These are phyloP conservation scores for Lachnellula cervina DNA, from an alignment of 2,329 filamentous ascomycete genomes.

Conservation along the genomic window DNA sequence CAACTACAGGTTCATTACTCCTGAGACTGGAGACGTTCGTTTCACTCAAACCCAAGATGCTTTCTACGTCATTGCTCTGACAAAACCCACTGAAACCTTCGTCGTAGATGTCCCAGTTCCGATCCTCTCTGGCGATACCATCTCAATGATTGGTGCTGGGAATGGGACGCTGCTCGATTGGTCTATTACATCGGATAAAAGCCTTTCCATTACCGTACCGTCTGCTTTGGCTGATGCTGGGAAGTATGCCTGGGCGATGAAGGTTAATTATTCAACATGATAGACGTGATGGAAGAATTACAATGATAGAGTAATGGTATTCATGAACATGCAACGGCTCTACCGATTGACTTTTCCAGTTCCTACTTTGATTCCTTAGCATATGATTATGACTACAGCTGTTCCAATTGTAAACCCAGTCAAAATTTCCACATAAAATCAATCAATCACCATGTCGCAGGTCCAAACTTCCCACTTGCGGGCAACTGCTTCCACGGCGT, in stretches of 20 bases:
- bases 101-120: constrained; percentile 42
- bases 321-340: too few relatives aligned
- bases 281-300: not conserved
- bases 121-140: constrained; percentile 40
- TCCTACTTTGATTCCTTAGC: too few relatives aligned
- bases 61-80: constrained; percentile 47
- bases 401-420: not conserved
- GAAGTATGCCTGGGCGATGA: constrained; percentile 20
- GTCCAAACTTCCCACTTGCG: constrained; percentile 12
- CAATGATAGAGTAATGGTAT: too few relatives aligned
- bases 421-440: not conserved
- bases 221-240: constrained; percentile 7
- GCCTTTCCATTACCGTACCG: constrained; percentile 26
- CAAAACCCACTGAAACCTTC: constrained; percentile 38
- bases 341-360: too few relatives aligned
- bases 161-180: constrained; percentile 28
- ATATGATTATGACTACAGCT: too few relatives aligned
- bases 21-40: constrained; percentile 41
- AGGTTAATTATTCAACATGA: constrained; percentile 10
- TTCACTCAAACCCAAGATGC: constrained; percentile 49
- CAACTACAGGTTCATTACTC: constrained; percentile 35
- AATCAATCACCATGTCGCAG: not conserved
- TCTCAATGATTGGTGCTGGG: constrained; percentile 40
- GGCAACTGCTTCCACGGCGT: constrained; percentile 14
- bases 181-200: constrained; percentile 16